Evolutionary conservation across 768 basidiomycete genomes (phyloP).

Genomic region (Filobasidium floriforme): DNA sequence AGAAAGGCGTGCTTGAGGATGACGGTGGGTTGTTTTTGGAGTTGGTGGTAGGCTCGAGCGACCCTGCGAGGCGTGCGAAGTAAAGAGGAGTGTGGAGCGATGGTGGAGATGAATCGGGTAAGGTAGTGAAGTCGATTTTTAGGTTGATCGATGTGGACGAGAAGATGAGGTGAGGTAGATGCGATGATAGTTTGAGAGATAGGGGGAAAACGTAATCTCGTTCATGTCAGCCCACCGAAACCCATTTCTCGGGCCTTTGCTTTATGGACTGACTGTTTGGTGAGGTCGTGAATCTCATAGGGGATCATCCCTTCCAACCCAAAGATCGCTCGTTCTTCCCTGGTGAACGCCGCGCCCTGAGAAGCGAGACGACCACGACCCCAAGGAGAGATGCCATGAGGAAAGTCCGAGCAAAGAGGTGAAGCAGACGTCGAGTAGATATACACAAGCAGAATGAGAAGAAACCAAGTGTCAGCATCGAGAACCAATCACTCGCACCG

Average conservation of each 20-base stretch:
- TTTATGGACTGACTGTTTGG: constrained; percentile 36
- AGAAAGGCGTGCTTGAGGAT: constrained; percentile 66
- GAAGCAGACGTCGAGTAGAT: too few relatives aligned
- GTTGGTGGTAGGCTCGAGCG: constrained; percentile 54
- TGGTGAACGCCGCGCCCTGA: constrained; percentile 65
- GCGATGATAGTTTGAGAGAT: too few relatives aligned
- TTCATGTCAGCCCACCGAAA: too few relatives aligned
- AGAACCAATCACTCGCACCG: too few relatives aligned
- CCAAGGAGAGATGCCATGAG: too few relatives aligned
- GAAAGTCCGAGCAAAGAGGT: too few relatives aligned
- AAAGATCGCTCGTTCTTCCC: constrained; percentile 62
- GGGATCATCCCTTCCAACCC: constrained; percentile 51
- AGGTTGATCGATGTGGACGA: background rate
- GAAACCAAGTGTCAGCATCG: too few relatives aligned
- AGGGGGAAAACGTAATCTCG: too few relatives aligned
- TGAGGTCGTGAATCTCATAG: constrained; percentile 43
- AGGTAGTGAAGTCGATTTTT: background rate
- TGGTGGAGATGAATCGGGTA: too few relatives aligned
- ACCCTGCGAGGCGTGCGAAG: constrained; percentile 5
- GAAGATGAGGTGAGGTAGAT: background rate
- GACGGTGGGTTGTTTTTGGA: constrained; percentile 50
- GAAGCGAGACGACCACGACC: background rate
- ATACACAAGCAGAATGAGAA: too few relatives aligned
- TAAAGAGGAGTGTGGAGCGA: background rate
- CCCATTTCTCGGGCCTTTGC: too few relatives aligned